A percentile compares a stretch with the other conserved stretches of the same genome.
Evolutionary conservation across 1,139 yeast genomes (phyloP).

Genomic region (Magnusiomyces ingens): DNA sequence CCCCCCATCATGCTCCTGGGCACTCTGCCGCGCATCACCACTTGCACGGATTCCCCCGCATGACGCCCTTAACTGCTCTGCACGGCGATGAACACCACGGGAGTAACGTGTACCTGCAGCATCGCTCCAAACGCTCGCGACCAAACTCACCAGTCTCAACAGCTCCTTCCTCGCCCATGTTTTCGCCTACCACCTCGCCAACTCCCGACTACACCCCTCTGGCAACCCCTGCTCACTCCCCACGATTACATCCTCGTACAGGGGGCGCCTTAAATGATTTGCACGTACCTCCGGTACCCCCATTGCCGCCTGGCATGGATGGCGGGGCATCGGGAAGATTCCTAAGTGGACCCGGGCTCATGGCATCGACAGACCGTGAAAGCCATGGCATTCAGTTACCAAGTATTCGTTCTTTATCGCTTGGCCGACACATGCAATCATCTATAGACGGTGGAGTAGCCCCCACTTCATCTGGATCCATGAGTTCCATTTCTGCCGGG

Average conservation of each 20-base stretch:
- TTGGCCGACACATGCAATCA: constrained; percentile 25
- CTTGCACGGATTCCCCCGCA: constrained; percentile 46
- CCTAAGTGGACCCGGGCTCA: no score
- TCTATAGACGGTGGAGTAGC: no score
- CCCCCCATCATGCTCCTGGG: constrained; percentile 21
- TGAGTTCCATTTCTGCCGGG: constrained; percentile 6
- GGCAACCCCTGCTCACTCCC: constrained; percentile 55
- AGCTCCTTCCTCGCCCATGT: constrained; percentile 50
- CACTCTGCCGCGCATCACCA: constrained; percentile 33
- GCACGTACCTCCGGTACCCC: no score
- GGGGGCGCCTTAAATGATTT: background rate
- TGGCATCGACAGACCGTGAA: no score
- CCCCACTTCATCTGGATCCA: constrained; percentile 26
- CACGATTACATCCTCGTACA: constrained; percentile 40
- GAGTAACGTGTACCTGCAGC: constrained; percentile 42
- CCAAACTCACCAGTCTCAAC: constrained; percentile 75
- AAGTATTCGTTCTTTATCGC: constrained; percentile 34
- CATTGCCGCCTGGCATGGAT: no score
- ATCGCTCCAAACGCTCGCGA: constrained; percentile 57
- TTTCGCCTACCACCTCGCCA: constrained; percentile 36
- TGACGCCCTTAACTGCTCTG: constrained; percentile 45
- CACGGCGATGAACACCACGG: constrained; percentile 27
- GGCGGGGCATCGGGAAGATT: no score
- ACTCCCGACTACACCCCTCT: constrained; percentile 52
- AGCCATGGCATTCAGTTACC: constrained; percentile 33